A percentile compares a stretch with the other conserved stretches of the same genome.
Evolutionary conservation across 2,329 filamentous ascomycete species (phyloP).

Genomic region (Sporothrix curviconia): DNA sequence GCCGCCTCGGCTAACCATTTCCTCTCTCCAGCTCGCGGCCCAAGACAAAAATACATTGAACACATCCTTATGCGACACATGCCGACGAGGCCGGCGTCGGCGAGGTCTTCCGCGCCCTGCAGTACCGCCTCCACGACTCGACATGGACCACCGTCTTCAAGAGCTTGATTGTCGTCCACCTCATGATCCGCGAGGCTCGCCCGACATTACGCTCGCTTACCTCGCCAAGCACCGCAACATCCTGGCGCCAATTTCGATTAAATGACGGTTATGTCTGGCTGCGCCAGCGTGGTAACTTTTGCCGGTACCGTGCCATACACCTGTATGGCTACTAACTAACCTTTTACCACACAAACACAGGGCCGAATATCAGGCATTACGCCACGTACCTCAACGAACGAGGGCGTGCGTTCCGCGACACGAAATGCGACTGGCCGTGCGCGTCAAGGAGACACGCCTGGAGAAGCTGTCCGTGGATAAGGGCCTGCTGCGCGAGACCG

Average conservation of each 20-base stretch:
- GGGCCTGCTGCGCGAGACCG: constrained; percentile 84
- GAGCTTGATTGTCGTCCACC: constrained; percentile 85
- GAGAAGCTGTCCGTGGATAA: constrained; percentile 87
- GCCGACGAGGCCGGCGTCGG: constrained; percentile 89
- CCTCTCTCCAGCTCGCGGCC: constrained; percentile 68
- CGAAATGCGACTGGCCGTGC: constrained; percentile 86
- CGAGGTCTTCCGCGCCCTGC: constrained; percentile 89
- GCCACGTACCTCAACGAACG: constrained; percentile 78
- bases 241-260: constrained; percentile 83
- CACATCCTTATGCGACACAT: constrained; percentile 95
- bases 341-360: constrained; percentile 76
- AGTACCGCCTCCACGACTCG: constrained; percentile 82
- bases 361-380: constrained; percentile 93
- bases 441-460: constrained; percentile 71
- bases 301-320: too few relatives aligned
- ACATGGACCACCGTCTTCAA: constrained; percentile 99
- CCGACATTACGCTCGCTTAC: constrained; percentile 79
- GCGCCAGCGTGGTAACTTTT: too few relatives aligned
- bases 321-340: too few relatives aligned
- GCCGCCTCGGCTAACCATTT: neutral
- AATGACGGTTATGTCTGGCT: too few relatives aligned
- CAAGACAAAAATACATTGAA: constrained; percentile 99
- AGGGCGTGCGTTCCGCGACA: constrained; percentile 73
- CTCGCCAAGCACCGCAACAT: constrained; percentile 75
- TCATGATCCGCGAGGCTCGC: constrained; percentile 94